Conservation (phyloP, 2,329 filamentous ascomycete species). For the Dothideomycetes sp. region DNA sequence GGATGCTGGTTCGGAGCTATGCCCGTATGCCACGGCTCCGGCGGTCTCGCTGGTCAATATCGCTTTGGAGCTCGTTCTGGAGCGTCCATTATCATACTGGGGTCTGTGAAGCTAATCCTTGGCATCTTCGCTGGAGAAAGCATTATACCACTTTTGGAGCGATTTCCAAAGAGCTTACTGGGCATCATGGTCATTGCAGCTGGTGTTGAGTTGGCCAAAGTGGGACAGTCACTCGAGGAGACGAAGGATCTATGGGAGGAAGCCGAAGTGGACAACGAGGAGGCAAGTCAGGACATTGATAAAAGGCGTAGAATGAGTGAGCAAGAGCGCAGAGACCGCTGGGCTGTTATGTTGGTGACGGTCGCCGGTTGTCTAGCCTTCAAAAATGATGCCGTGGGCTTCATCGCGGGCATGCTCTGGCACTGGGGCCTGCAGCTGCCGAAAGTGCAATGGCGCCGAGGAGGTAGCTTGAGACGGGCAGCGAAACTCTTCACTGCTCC, state of each 20-base stretch:
- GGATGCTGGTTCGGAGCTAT: conserved; percentile 90
- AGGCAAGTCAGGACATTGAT: conserved; percentile 2
- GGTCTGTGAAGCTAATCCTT: conserved; percentile 61
- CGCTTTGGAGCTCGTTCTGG: conserved; percentile 86
- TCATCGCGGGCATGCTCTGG: conserved; percentile 70
- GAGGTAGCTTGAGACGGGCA: not conserved
- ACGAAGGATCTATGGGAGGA: conserved; percentile 45
- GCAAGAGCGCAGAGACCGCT: conserved; percentile 61
- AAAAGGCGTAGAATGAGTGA: conserved; percentile 49
- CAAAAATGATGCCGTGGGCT: conserved; percentile 81
- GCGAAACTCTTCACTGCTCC: conserved; percentile 2
- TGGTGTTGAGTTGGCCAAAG: conserved; percentile 76
- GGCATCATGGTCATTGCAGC: conserved; percentile 86
- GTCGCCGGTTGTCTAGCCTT: conserved; percentile 74
- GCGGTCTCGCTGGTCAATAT: conserved; percentile 81
- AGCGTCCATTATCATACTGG: conserved; percentile 70
- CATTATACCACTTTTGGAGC: conserved; percentile 57
- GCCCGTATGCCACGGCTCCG: conserved; percentile 90
- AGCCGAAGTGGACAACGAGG: conserved; percentile 22
- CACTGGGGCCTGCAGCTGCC: conserved; percentile 50
- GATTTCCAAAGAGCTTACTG: conserved; percentile 66
- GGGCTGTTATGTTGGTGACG: conserved; percentile 85
- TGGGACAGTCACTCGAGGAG: conserved; percentile 75
- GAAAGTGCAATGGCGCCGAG: conserved; percentile 1
- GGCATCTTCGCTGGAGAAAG: conserved; percentile 66